Evolutionary conservation across 2,329 filamentous ascomycete genomes (phyloP), one percentile per base, ranked within the genome.

Genomic region (Botrytis aclada): DNA sequence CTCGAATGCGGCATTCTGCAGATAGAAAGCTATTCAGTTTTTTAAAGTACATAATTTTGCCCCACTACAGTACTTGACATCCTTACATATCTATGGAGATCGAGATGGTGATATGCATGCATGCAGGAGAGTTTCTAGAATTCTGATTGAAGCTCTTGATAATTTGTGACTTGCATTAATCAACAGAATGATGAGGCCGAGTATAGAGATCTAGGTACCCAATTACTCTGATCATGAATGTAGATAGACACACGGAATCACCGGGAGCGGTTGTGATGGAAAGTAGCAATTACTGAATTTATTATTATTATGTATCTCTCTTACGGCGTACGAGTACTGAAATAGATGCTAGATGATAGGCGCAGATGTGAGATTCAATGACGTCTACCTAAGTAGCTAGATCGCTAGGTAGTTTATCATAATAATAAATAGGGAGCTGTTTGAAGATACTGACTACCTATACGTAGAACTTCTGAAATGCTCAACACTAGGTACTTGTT

Each of bases 11-110:
- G 62, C 22, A 29, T 34, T 65, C 41, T 65, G 29, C 41, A 65
- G 41, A 65, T 34, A 47, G 41, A 65, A 65, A 32, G 47, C 47
- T 32, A 56, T 41, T 39, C 32, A 29, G 10, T 32, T 34, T 32
- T n/a, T 54, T 29, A 67, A 67, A 47, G 64, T 67, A 67, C 64
- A 67, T 22, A 41, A n/a, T 41, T 14, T 32, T 56, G 45, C 64
- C 47, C 64, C 64, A 56, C 64, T 41, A 22, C 34, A 56, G 34
- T 34, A 65, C 62, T 20, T 65, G 10, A 51, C 20, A 51, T 51
- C 43, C 43, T 16, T 51, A 29, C 62, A 34, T 45, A 63, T 43
- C 39, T 41, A 39, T 43, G 61, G 39, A 34, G 62, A 45, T 64
- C 41, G 39, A 39, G 45, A 54, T 39, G 45, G 32, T 20, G 32